Percentiles rank a stretch among this genome's conserved stretches.
phyloP scores from a whole-genome alignment of 2,329 filamentous ascomycete species.

The Madurella mycetomatis region DNA sequence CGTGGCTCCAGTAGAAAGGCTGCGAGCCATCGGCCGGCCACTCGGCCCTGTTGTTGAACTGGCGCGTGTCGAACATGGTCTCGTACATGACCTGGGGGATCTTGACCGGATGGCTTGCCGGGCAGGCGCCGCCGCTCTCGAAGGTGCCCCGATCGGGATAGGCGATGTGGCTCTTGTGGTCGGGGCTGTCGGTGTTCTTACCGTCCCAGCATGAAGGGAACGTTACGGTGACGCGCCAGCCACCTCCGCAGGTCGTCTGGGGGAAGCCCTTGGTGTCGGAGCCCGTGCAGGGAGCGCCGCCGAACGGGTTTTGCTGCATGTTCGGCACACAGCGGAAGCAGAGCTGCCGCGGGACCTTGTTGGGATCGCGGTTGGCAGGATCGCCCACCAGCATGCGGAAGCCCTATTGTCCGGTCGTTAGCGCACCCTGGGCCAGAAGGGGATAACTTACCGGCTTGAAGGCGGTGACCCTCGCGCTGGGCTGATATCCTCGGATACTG shows the following conservation, averaged over 20 bases:
- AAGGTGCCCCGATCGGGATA: slow-evolving; percentile 39
- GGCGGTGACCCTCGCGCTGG: slow-evolving; percentile 12
- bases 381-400: slow-evolving; percentile 27
- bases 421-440: not conserved
- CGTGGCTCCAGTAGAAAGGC: slow-evolving; percentile 32
- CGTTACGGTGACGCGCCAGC: slow-evolving; percentile 41
- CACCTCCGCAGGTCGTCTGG: slow-evolving; percentile 35
- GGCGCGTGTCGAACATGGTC: slow-evolving; percentile 32
- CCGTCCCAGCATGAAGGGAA: slow-evolving; percentile 53
- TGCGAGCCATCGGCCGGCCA: slow-evolving; percentile 24
- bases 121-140: slow-evolving; percentile 25
- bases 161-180: slow-evolving; percentile 41
- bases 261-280: slow-evolving; percentile 36
- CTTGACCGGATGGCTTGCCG: slow-evolving; percentile 22
- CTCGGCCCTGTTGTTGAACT: slow-evolving; percentile 17
- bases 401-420: slow-evolving; percentile 24
- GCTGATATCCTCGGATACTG: slow-evolving; percentile 17
- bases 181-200: slow-evolving; percentile 41
- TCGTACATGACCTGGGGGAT: slow-evolving; percentile 27
- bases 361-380: slow-evolving; percentile 17
- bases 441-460: slow-evolving; percentile 3
- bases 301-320: slow-evolving; percentile 22
- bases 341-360: slow-evolving; percentile 16
- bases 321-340: slow-evolving; percentile 24
- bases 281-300: slow-evolving; percentile 23